Base-by-base conservation (phyloP, 179 eudicot species). In the Sideroxylon spinosum region DNA sequence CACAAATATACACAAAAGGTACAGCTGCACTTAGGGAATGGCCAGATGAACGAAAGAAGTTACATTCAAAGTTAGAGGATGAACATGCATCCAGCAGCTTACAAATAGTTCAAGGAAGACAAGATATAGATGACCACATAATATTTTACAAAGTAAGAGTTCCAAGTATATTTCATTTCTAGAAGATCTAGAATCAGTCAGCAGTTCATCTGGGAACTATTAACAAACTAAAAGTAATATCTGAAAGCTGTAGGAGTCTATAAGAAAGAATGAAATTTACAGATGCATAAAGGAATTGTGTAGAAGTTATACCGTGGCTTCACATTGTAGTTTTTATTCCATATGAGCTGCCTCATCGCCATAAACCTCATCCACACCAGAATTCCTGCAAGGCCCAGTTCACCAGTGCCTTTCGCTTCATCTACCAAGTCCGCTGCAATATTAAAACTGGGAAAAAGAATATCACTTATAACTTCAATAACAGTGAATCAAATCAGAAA, bases 311-410 rank as follows among this genome's bases (percentile, higher is more conserved):
- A 94, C 99, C 99, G 91, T 80, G 99, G 99, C 80, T 96, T 96
- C 68, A 96, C 98, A 76, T 94, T 94, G 91, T 96, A 96, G 79
- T 92, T 94, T 86, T 96, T 94, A 80, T 96, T 96, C 98, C 99
- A 96, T 82, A 94, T 87, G 67, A 96, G 89, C 86, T 94, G 99
- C 81, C 98, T 92, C 71, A 97, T 94, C 49, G 98, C 98, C 99
- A 96, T 96, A 77, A 92, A 96, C 82, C 99, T 90, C 99, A 96
- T 89, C 98, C 99, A 96, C 78, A 96, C 99, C 78, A 96, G 88
- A 84, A 96, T 88, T 59, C 90, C 98, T 61, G 97, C 97, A 87
- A 96, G 90, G 73, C 99, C 99, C 72, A 91, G 81, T 79, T 92
- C 90, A 76, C 98, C 99, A 77, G 90, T 88, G 69, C 84, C 82